A percentile compares a stretch with the other conserved stretches of the same genome.
These are phyloP conservation scores for Tylopilus orsonianus DNA, from an alignment of 1,284 basidiomycete genomes.

Conservation along the genomic window DNA sequence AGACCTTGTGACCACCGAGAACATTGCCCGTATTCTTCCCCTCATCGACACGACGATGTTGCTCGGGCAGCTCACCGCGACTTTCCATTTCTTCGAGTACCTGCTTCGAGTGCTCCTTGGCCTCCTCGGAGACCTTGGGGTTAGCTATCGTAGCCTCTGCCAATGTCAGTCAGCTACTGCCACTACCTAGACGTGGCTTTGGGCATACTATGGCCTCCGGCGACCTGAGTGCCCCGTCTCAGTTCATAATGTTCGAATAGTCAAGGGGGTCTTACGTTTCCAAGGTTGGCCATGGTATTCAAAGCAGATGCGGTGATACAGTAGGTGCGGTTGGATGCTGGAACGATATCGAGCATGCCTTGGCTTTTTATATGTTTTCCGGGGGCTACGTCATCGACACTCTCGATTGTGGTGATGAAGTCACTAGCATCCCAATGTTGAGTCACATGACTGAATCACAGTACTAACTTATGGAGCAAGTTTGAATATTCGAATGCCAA, in stretches of 20 bases:
- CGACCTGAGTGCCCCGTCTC: constrained; percentile 10
- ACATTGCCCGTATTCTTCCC: constrained; percentile 26
- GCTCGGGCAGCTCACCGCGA: constrained; percentile 20
- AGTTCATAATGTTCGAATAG: not conserved
- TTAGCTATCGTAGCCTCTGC: constrained; percentile 43
- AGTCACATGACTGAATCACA: not conserved
- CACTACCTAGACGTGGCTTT: not conserved
- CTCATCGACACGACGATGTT: constrained; percentile 3
- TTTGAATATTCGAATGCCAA: not conserved
- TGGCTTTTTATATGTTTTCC: constrained; percentile 13
- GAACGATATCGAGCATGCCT: not conserved
- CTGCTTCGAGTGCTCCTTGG: constrained; percentile 49
- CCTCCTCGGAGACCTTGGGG: constrained; percentile 48
- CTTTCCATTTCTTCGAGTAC: constrained; percentile 42
- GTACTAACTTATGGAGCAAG: not conserved
- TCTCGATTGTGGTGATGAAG: not conserved
- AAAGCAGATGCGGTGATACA: not conserved
- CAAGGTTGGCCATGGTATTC: constrained; percentile 18
- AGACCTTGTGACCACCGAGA: constrained; percentile 29
- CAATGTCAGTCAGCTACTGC: not conserved
- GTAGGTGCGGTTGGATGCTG: not conserved
- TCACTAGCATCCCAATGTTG: not conserved
- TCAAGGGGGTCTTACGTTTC: constrained; percentile 17
- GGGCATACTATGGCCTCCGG: constrained; percentile 14
- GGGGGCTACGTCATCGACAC: constrained; percentile 11